Base-by-base conservation (phyloP, 257 asterid species). In the Nicotiana tabacum region DNA sequence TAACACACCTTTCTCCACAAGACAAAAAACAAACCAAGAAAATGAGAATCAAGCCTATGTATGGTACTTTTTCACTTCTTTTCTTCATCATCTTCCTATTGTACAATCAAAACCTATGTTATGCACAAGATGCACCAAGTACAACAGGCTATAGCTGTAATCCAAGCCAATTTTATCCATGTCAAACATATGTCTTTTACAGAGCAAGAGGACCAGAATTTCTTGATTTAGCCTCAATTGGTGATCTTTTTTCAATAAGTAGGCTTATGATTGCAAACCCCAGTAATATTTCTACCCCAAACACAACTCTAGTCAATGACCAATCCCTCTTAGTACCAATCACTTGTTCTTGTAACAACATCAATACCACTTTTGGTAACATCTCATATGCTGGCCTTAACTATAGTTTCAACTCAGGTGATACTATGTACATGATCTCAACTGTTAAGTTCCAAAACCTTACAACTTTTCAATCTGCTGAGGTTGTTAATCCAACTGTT, bases 211-310 rank as follows among this genome's bases (percentile, higher is more conserved):
- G 92, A 6, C 99, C 99, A 4, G 72, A 82, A 15, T 90, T 83
- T 48, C 93, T 90, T 51, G 93, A 96, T 70, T 77, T 96, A 27
- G 99, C 98, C 80, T 82, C 96, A 81, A 83, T 94, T 15, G 93
- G 91, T 32, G 99, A 94, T 32, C 96, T 94, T 35, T 96, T 96
- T 92, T 85, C 97, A 16, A 85, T 92, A 76, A 92, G 97, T 87
- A 93, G 99, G 12, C 89, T 84, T 66, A 82, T 81, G 92, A 96
- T 96, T 5, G 83, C 98, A 0, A 83, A 74, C 0, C 92, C 98
- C 0, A 96, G 97, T 86, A 96, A 90, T 61, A 91, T 96, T 51
- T 90, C 97, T 11, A 48, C 85, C 12, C 89, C 89, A 5, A 51
- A 67, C 65, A 3, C 91, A 37, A 87, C 94, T 35, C 93, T 96